phyloP scores from a whole-genome alignment of 495 filamentous ascomycete genomes.

The Staphylotrichum tortipilum region DNA sequence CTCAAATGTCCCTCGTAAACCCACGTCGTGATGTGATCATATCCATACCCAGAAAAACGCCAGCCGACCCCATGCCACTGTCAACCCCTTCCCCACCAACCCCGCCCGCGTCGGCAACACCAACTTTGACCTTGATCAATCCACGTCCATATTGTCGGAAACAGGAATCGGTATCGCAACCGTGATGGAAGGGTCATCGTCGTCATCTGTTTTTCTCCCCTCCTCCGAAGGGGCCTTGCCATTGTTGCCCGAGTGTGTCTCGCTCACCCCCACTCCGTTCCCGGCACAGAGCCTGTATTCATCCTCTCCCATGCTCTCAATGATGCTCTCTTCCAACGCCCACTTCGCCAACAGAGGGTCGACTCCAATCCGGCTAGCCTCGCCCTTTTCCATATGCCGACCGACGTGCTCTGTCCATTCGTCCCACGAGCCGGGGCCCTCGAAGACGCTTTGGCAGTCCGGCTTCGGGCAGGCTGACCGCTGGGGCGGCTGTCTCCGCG shows the following conservation, averaged over 20 bases:
- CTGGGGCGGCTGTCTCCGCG: conserved; percentile 56
- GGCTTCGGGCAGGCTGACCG: conserved; percentile 57
- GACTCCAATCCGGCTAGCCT: conserved; percentile 41
- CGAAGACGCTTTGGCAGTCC: conserved; percentile 61
- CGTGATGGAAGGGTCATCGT: conserved; percentile 30
- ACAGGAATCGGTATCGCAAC: conserved; percentile 19
- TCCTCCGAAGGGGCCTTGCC: conserved; percentile 12
- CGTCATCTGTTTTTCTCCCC: conserved; percentile 16
- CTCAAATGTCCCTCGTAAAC: no score
- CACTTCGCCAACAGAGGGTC: conserved; percentile 46
- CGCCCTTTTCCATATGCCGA: conserved; percentile 67
- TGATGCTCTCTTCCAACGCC: conserved; percentile 50
- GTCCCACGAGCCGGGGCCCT: conserved; percentile 70
- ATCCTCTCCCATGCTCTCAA: conserved; percentile 43
- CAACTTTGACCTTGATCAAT: no score
- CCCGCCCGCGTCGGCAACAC: no score
- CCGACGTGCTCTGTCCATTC: conserved; percentile 89
- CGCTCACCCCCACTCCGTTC: conserved; percentile 17
- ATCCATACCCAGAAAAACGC: no score
- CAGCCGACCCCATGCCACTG: no score
- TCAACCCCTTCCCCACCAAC: no score
- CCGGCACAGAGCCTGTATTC: conserved; percentile 40
- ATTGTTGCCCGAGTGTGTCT: conserved; percentile 9
- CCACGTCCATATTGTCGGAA: conserved; percentile 21
- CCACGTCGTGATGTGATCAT: no score